Percentiles rank a stretch among this genome's conserved stretches.
phyloP scores from a whole-genome alignment of 768 basidiomycete species.

The Rhizopogon vinicolor region DNA sequence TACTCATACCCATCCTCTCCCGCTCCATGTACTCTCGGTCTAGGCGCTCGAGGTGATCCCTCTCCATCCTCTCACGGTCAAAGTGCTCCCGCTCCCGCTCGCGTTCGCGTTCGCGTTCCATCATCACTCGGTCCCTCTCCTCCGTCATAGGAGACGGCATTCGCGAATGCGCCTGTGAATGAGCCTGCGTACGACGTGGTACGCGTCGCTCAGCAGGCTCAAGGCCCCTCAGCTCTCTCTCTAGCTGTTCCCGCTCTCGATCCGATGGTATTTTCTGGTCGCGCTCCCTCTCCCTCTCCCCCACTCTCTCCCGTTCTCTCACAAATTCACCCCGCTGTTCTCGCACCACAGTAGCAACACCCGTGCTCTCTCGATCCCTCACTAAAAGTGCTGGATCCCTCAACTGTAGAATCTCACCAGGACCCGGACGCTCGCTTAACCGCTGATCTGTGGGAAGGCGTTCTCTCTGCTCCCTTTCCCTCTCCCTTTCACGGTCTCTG shows the following conservation, averaged over 20 bases:
- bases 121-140: constrained; percentile 16
- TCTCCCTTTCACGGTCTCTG: background rate
- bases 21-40: constrained; percentile 26
- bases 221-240: constrained; percentile 2
- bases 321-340: constrained; percentile 26
- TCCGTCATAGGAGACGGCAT: constrained; percentile 5
- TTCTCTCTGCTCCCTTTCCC: constrained; percentile 13
- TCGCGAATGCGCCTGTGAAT: background rate
- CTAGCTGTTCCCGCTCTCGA: constrained; percentile 18
- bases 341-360: constrained; percentile 10
- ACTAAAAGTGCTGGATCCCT: background rate
- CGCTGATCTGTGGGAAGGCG: constrained; percentile 17
- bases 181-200: background rate
- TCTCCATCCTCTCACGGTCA: constrained; percentile 26
- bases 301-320: constrained; percentile 23
- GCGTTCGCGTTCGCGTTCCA: constrained; percentile 20
- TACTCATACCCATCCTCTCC: constrained; percentile 8
- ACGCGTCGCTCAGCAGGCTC: background rate
- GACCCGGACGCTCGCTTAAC: constrained; percentile 2
- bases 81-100: constrained; percentile 8
- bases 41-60: constrained; percentile 26
- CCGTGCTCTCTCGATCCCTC: background rate
- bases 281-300: constrained; percentile 29
- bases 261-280: constrained; percentile 21
- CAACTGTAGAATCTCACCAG: constrained; percentile 2